Base-by-base conservation (phyloP, 108 stramenopile genomes). In the Skeletonema costatum region DNA sequence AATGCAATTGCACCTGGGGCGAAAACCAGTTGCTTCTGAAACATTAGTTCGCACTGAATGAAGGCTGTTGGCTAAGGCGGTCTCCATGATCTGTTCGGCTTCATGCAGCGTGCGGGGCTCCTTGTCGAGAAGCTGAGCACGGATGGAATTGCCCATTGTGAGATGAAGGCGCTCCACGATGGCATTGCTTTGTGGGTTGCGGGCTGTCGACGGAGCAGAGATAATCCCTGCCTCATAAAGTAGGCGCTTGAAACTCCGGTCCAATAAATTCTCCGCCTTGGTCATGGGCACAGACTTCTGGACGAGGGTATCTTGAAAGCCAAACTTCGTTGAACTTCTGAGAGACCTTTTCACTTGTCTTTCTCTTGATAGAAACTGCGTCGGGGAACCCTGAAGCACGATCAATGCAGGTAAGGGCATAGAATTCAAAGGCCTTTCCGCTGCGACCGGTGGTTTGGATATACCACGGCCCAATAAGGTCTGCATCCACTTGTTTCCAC, bases 121-220 rank as follows among this genome's bases (percentile, higher is more conserved):
- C 16, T 4, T 6, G 25, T 76, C 14, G 4, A 13, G 7, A 10
- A 78, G 0, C 8, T 75, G 11, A 16, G 67, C 59, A 12, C 86
- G 41, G 0, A 87, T 30, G 1, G 56, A 59, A 30, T 86, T 80
- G 0, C 82, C 82, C 2, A 83, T 53, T 7, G 73, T 71, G 38
- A 82, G 77, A 64, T 85, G 84, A 8, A 86, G 61, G 38, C 85
- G 59, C 70, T 88, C 87, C 31, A 35, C 70, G 2, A 86, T 38
- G 0, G 85, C 35, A 62, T 88, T 88, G 2, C 69, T 68, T 64
- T 86, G 82, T 1, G 87, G 87, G 62, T 89, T 89, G 38, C 64
- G 70, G 1, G 73, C 66, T 1, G 77, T 74, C 31, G 68, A 78
- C 2, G 66, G 60, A 12, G 53, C 39, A 17, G 21, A 53, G 4